These are phyloP conservation scores for Kokia cookei DNA, from an alignment of 441 rosid genomes.

Conservation along the genomic window DNA sequence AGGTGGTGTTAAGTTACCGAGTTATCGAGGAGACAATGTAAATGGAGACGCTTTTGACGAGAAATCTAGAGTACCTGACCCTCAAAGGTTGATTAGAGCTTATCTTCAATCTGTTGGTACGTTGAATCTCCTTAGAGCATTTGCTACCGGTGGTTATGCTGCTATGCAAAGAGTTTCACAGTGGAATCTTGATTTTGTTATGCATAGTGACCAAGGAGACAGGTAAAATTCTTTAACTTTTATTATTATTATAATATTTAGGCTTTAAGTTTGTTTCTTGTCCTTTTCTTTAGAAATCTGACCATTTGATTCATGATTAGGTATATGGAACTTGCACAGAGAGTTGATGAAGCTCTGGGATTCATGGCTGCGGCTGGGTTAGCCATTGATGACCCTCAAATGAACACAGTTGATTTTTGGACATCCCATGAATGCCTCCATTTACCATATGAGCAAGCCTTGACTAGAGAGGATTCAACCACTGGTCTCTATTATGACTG, in stretches of 20 bases:
- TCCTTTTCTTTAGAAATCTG: background rate
- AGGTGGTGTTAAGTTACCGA: constrained; percentile 56
- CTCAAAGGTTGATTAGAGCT: constrained; percentile 48
- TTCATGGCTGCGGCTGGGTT: constrained; percentile 56
- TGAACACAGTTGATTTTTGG: constrained; percentile 49
- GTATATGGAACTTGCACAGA: constrained; percentile 44
- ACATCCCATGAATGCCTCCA: constrained; percentile 56
- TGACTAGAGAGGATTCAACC: constrained; percentile 51
- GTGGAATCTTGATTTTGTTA: constrained; percentile 51
- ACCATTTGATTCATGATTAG: constrained; percentile 12
- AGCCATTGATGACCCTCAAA: constrained; percentile 39
- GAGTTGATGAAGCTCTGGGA: constrained; percentile 54
- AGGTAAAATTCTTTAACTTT: constrained; percentile 15
- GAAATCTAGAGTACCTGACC: constrained; percentile 64
- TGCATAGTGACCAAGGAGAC: constrained; percentile 50
- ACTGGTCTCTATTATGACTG: constrained; percentile 50
- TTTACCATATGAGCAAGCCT: constrained; percentile 49
- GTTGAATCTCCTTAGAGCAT: constrained; percentile 51
- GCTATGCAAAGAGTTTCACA: constrained; percentile 54
- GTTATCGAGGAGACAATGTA: constrained; percentile 71
- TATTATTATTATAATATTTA: background rate
- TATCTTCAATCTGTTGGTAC: constrained; percentile 50
- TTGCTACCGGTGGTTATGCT: constrained; percentile 62
- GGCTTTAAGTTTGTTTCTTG: background rate
- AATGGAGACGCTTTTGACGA: constrained; percentile 69